Evolutionary conservation across 73 alveolate genomes (phyloP).

Genomic region (Loxodes magnus): DNA sequence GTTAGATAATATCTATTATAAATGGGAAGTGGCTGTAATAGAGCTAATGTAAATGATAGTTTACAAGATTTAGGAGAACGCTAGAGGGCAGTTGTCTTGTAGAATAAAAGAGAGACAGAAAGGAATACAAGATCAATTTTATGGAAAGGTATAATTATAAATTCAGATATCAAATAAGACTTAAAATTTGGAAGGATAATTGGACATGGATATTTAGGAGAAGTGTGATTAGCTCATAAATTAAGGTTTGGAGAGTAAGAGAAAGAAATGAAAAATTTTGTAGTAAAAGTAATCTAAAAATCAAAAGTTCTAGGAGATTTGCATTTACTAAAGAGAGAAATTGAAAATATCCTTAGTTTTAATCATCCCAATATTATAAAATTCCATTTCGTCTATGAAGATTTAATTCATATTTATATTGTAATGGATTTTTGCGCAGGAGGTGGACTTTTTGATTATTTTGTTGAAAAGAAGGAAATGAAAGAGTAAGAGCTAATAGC

Average conservation of each 20-base stretch:
- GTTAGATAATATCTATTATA: no score
- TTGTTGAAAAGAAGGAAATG: slow-evolving; percentile 13
- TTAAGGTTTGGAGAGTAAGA: background rate
- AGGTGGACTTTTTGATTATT: slow-evolving; percentile 30
- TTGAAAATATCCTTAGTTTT: slow-evolving; percentile 24
- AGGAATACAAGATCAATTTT: no score
- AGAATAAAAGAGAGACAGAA: no score
- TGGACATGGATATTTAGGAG: slow-evolving; percentile 12
- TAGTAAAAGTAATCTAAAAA: slow-evolving; percentile 5
- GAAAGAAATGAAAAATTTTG: background rate
- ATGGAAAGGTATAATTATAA: no score
- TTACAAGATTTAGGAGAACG: no score
- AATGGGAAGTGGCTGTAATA: no score
- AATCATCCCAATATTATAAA: slow-evolving; percentile 56
- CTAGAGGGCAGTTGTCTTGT: no score
- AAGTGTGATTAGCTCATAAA: slow-evolving; percentile 2
- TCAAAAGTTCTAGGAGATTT: background rate
- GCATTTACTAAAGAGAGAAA: slow-evolving; percentile 15
- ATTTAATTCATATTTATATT: slow-evolving; percentile 30
- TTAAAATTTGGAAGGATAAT: background rate
- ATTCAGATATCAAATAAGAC: background rate
- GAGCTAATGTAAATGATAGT: no score
- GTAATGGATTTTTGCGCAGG: slow-evolving; percentile 51
- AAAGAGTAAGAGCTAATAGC: slow-evolving; percentile 2
- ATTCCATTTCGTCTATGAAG: slow-evolving; percentile 35